Evolutionary conservation across 78 protist genomes (phyloP), one percentile per base, ranked within the genome.

Genomic region (Isochrysis galbana): DNA sequence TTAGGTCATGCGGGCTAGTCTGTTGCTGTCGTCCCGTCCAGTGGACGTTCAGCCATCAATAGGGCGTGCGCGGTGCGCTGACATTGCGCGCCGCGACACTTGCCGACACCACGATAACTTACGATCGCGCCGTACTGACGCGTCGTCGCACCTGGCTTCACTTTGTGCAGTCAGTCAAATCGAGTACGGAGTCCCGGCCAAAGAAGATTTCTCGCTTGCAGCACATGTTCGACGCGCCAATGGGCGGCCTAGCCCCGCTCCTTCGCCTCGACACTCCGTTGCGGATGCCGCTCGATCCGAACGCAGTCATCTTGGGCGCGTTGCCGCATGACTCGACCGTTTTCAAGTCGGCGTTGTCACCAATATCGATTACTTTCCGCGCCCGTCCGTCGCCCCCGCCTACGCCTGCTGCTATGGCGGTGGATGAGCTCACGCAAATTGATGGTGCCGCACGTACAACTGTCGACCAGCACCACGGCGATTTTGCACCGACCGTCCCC

Each of bases 251-350:
- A 80, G 14, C 14, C 22, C 11, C 17, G 41, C 87, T 91, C 47
- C 7, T 0, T 23, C 0, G 14, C 32, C 87, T 91, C 51, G 88
- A 39, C 11, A 1, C 2, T 23, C 92, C 93, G 67, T 5, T 90
- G 39, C 45, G 54, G 26, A 51, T 87, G n/a, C 93, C 94, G 0
- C 61, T 95, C 41, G 87, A 93, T 22, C 95, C 96, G 36, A 38
- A 17, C 36, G 17, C 86, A 25, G 74, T 32, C 36, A 32, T 61
- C 29, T 3, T 21, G 29, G 74, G 74, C 74, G 74, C 74, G 2
- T 26, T 72, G 44, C 82, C 82, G 23, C 4, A 3, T 7, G 29
- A 17, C 82, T 10, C 82, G 29, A 72, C 34, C 38, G 55, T 80
- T 39, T 44, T 44, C 88, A 44, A 32, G 55, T 44, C 88, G 39